These are phyloP conservation scores for Helotiales sp. DNA, from an alignment of 2,329 filamentous ascomycete species.

Conservation along the genomic window DNA sequence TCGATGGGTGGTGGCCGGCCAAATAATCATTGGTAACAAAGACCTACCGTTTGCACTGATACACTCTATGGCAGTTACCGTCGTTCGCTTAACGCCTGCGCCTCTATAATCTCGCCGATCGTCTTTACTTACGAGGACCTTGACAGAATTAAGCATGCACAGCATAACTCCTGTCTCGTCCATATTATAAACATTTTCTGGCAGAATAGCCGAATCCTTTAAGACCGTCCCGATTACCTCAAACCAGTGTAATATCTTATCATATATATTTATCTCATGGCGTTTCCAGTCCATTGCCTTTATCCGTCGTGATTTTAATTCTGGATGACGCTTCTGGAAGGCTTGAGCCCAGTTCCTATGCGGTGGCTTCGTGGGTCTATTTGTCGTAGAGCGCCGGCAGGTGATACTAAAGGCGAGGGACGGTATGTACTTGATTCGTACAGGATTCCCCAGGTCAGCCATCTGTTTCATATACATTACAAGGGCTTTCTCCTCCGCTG, in stretches of 20 bases:
- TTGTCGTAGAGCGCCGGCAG: too few species aligned
- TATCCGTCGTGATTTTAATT: too few species aligned
- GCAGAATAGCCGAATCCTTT: slow-evolving; percentile 11
- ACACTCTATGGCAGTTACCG: slow-evolving; percentile 17
- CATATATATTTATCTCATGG: slow-evolving; percentile 19
- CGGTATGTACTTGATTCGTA: too few species aligned
- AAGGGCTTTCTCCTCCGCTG: too few species aligned
- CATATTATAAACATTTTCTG: slow-evolving; percentile 26
- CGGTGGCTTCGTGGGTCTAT: too few species aligned
- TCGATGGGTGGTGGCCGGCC: slow-evolving; percentile 29
- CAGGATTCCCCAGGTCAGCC: too few species aligned
- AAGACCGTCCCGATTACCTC: slow-evolving; percentile 31
- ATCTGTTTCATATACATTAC: too few species aligned
- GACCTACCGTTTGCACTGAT: slow-evolving; percentile 27
- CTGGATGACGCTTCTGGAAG: too few species aligned
- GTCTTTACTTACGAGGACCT: slow-evolving; percentile 35
- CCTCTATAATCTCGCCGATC: slow-evolving; percentile 28
- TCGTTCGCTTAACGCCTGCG: slow-evolving; percentile 28
- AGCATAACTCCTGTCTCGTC: slow-evolving; percentile 38
- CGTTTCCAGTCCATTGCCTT: too few species aligned
- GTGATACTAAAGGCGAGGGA: too few species aligned
- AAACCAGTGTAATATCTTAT: slow-evolving; percentile 37
- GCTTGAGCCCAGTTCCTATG: too few species aligned
- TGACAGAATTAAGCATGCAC: slow-evolving; percentile 29
- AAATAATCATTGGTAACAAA: slow-evolving; percentile 31